These are phyloP conservation scores for Penicillium cataractarum DNA, from an alignment of 495 filamentous ascomycete genomes.

Conservation along the genomic window DNA sequence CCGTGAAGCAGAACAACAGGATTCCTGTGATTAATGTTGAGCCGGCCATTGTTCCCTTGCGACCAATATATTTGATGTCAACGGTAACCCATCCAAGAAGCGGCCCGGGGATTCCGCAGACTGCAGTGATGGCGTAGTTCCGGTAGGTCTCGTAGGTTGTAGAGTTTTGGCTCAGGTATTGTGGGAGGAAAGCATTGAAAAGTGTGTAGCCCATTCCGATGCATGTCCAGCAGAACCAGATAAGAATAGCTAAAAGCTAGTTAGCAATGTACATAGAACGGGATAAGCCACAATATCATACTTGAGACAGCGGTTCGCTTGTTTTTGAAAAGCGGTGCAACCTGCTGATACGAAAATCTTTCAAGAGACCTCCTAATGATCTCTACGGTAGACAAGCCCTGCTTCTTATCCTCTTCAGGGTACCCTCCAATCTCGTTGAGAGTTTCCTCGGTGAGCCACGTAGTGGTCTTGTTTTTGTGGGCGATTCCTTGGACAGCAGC, in stretches of 20 bases:
- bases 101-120: constrained; percentile 56
- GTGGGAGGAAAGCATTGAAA: constrained; percentile 56
- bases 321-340: constrained; percentile 51
- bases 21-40: constrained; percentile 54
- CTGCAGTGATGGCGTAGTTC: constrained; percentile 57
- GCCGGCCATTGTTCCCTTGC: constrained; percentile 57
- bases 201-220: constrained; percentile 56
- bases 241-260: constrained; percentile 31
- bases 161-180: constrained; percentile 47
- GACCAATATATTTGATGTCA: constrained; percentile 54
- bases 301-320: constrained; percentile 45
- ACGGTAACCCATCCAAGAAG: constrained; percentile 52
- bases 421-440: constrained; percentile 50
- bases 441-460: constrained; percentile 51
- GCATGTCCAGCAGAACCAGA: constrained; percentile 52
- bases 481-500: constrained; percentile 60
- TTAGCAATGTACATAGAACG: neutral
- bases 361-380: constrained; percentile 50
- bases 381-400: constrained; percentile 39
- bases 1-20: constrained; percentile 55
- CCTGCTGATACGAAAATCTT: constrained; percentile 51
- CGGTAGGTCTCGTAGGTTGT: constrained; percentile 52
- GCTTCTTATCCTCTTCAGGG: constrained; percentile 32
- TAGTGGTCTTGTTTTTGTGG: constrained; percentile 48
- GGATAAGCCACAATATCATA: constrained; percentile 18